These are phyloP conservation scores for Yamadazyma sp. DNA, from an alignment of 1,139 yeast species.

Conservation along the genomic window DNA sequence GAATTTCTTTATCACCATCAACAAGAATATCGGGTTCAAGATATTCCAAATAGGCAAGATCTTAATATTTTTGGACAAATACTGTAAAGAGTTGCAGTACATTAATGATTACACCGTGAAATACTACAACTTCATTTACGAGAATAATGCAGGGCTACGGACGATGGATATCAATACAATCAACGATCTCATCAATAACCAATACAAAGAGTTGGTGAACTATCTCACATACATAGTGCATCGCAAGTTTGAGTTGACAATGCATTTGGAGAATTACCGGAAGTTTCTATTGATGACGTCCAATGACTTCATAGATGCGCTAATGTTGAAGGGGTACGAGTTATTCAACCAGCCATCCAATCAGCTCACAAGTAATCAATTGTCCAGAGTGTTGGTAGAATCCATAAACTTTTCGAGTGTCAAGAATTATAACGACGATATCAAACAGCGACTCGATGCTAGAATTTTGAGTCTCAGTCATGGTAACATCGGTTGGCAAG, in stretches of 20 bases:
- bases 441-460: conserved; percentile 64
- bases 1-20: conserved; percentile 44
- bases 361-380: conserved; percentile 61
- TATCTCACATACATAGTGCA: conserved; percentile 54
- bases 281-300: conserved; percentile 68
- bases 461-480: conserved; percentile 63
- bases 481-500: conserved; percentile 86
- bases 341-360: conserved; percentile 62
- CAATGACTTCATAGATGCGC: conserved; percentile 73
- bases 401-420: conserved; percentile 68
- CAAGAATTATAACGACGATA: conserved; percentile 31
- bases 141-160: conserved; percentile 29
- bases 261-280: conserved; percentile 62
- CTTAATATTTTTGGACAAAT: conserved; percentile 62
- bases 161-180: conserved; percentile 30
- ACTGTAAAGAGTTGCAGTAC: conserved; percentile 53
- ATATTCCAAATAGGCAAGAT: conserved; percentile 79
- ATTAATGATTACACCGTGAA: conserved; percentile 39
- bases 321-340: conserved; percentile 57
- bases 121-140: conserved; percentile 29
- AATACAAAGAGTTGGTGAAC: conserved; percentile 58
- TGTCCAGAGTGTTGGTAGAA: conserved; percentile 64
- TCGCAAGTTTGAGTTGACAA: conserved; percentile 45
- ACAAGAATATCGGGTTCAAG: conserved; percentile 45
- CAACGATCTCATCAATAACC: conserved; percentile 40